Percentiles rank a stretch among this genome's conserved stretches.
phyloP scores from a whole-genome alignment of 225 moss, liverwort and hornwort species.

The Bryum argenteum region DNA sequence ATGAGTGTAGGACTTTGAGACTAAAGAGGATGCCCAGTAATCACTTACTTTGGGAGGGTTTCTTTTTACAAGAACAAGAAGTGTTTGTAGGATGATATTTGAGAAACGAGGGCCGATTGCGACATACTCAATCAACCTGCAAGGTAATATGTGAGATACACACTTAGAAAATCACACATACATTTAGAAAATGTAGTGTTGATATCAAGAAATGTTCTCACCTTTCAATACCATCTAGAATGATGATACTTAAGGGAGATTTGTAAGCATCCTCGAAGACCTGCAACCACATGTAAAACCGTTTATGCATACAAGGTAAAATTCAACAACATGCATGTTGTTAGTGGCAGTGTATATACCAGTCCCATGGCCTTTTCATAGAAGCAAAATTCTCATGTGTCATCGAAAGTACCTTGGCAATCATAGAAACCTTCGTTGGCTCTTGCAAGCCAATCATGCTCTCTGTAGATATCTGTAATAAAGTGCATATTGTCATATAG shows the following conservation, averaged over 20 bases:
- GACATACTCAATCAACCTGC: conserved; percentile 95
- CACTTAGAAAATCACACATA: conserved; percentile 7
- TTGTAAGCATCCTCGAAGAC: conserved; percentile 98
- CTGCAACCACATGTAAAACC: conserved; percentile 36
- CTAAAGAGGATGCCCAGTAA: not conserved
- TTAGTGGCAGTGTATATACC: not conserved
- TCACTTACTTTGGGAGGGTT: conserved; percentile 83
- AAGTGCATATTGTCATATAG: not conserved
- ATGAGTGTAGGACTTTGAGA: too few relatives aligned
- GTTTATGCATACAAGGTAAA: not conserved
- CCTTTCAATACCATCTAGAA: conserved; percentile 94
- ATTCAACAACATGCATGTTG: conserved; percentile 8
- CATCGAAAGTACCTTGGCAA: conserved; percentile 69
- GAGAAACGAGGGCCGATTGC: conserved; percentile 90
- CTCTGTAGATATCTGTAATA: conserved; percentile 80
- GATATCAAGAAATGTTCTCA: conserved; percentile 22
- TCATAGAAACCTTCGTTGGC: conserved; percentile 82
- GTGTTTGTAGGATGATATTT: conserved; percentile 75
- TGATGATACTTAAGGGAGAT: conserved; percentile 94
- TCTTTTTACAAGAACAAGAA: conserved; percentile 85
- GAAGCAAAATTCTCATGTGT: not conserved
- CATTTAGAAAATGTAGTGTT: not conserved
- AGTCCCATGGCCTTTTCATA: conserved; percentile 1
- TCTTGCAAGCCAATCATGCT: conserved; percentile 92
- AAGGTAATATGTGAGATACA: conserved; percentile 12